These are phyloP conservation scores for Podila minutissima DNA, from an alignment of 192 early-diverging fungal species.

Conservation along the genomic window DNA sequence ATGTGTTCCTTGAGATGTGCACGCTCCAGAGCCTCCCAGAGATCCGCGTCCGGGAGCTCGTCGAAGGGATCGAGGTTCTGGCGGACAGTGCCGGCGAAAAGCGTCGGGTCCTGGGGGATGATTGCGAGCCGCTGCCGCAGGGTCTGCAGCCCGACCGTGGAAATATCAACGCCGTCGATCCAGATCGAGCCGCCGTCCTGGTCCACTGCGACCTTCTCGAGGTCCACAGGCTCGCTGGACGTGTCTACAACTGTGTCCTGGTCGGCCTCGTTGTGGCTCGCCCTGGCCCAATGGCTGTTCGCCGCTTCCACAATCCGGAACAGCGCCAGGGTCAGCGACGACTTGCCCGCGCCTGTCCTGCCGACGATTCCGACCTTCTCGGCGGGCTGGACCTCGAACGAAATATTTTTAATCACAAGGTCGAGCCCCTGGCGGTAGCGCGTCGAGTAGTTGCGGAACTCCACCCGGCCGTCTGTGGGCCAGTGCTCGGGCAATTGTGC, in stretches of 20 bases:
- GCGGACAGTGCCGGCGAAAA: slow-evolving; percentile 13
- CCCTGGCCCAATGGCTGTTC: slow-evolving; percentile 36
- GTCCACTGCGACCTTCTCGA: slow-evolving; percentile 29
- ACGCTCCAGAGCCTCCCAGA: slow-evolving; percentile 17
- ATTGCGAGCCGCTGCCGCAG: slow-evolving; percentile 19
- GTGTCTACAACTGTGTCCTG: background rate
- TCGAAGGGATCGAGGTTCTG: slow-evolving; percentile 30
- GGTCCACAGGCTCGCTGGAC: slow-evolving; percentile 16
- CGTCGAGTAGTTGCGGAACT: slow-evolving; percentile 78
- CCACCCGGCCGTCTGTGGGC: slow-evolving; percentile 79
- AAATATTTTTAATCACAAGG: too few species aligned
- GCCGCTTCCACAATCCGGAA: slow-evolving; percentile 33
- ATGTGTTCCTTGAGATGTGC: slow-evolving; percentile 45
- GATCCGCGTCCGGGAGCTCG: background rate
- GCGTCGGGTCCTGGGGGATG: slow-evolving; percentile 12
- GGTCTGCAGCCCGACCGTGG: slow-evolving; percentile 11
- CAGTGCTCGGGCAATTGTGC: slow-evolving; percentile 63
- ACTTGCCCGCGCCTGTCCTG: too few species aligned
- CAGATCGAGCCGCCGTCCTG: slow-evolving; percentile 56
- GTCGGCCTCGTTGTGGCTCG: slow-evolving; percentile 16
- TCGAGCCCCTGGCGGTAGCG: slow-evolving; percentile 78
- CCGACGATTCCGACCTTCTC: slow-evolving; percentile 2
- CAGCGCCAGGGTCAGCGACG: too few species aligned
- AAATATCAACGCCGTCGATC: slow-evolving; percentile 30
- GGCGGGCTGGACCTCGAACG: too few species aligned